Evolutionary conservation across 1,284 basidiomycete species (phyloP), one percentile per base, ranked within the genome.

Genomic region (Fomitopsis betulina): DNA sequence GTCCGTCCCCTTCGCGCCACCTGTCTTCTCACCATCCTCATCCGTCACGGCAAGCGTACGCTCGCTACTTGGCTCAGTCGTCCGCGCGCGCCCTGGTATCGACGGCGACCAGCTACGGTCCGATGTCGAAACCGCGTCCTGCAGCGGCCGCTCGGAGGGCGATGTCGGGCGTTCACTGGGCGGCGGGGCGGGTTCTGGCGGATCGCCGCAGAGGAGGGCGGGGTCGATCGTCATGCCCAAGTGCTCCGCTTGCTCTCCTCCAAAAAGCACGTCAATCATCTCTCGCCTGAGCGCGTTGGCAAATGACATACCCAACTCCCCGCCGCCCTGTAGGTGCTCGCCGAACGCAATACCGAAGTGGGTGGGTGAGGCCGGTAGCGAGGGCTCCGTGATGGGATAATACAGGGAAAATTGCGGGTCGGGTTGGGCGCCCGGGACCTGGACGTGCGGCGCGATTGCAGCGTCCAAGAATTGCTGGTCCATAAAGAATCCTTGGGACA

Each of bases 211-310:
- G 35, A 70, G 65, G 0, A 68, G 58, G 6, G 68, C 64, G 0
- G 67, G 68, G 53, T 69, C 63, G 53, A 70, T 70, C 32, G 67
- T 69, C 45, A 12, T 37, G 17, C 15, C 45, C 25, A 5, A n/a
- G n/a, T n/a, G 12, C 42, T 21, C 42, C 42, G 42, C 42, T 5
- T 13, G 42, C 21, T 40, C 39, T 19, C 42, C 42, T 23, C 42
- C 21, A 23, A 43, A 43, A 23, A 3, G 42, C 42, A 43, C 25
- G 42, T 19, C 42, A 21, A 43, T 19, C 39, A 42, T 42, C 21
- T 43, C 42, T 2, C 10, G 3, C 12, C 23, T 7, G 10, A 12
- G 42, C 21, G 10, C 42, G 10, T 4, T 2, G 27, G 19, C 42
- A 13, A 43, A 43, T 7, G 42, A 23, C 42, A 23, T 13, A 23